Base-by-base conservation (phyloP, 495 filamentous ascomycete genomes). In the Neohortaea acidophila region DNA sequence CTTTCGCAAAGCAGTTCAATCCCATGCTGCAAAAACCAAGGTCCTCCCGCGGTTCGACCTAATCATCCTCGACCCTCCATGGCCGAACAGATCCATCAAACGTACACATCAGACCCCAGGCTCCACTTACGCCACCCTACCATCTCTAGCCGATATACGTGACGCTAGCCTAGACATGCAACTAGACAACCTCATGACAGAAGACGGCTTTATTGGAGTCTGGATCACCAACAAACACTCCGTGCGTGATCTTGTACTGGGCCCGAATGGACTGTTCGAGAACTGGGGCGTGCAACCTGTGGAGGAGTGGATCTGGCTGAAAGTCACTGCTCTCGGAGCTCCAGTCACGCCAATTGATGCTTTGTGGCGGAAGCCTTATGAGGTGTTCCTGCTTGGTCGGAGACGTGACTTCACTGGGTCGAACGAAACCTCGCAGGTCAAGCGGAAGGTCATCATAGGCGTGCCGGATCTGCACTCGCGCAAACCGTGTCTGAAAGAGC, bases 291-390 rank as follows among this genome's bases (percentile, higher is more conserved):
- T 94, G 1, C 55, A 67, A 29, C 49, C 76, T 15, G 56, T 67
- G 12, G 86, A 85, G 33, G 84, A 94, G 63, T 96, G 87, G 87
- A 60, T 79, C 0, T 97, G 89, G 89, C 47, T 93, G 24, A 97
- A 97, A 56, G 70, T 73, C 8, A 94, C 89, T 0, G 53, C 51
- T 0, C 33, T 58, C 0, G 89, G 89, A 0, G 68, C 82, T 45
- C 77, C 83, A 0, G 63, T 93, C 12, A 68, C 68, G 18, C 55
- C 62, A n/a, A n/a, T 91, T 3, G 69, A 80, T 33, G 69, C 75
- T 2, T 47, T 68, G 3, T 86, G 77, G 80, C 62, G 82, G 50
- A 85, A 81, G 53, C 85, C 87, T 4, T 96, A 86, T 57, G 87
- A 96, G 58, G 63, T 83, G 31, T 51, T 94, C 12, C 55, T 96